Base-by-base conservation (phyloP, 441 rosid species). In the Pelargonium cotyledonis region DNA sequence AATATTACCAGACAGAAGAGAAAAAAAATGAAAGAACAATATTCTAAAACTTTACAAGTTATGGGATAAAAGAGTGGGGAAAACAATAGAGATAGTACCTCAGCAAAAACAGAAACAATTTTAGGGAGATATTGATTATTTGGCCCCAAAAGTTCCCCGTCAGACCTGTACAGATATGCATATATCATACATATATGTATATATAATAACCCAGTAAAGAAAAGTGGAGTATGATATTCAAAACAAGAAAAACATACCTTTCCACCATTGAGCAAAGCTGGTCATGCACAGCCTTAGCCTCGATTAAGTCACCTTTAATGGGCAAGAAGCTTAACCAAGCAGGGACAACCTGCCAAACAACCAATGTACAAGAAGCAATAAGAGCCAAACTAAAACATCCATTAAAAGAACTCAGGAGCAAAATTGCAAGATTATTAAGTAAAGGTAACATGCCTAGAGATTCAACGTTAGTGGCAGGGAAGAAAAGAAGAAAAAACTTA, bases 301-400 rank as follows among this genome's bases (percentile, higher is more conserved):
- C 99, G 74, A 92, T 90, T 73, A 90, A 80, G 77, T 95, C 99
- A 66, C 96, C 97, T 71, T 85, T 83, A 62, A 95, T 79, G 4
- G 99, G 99, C 82, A 95, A 84, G 82, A 98, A 92, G 81, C 89
- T 92, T 80, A 95, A 83, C 99, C 99, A 95, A 21, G 99, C 98
- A 47, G 97, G 99, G 67, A 95, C 80, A 72, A 95, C 90, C 99
- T 95, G 80, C 68, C 63, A 65, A 70, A 70, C 6, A 70, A 55
- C 9, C 61, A 18, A 55, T 3, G 19, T 55, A 4, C 61, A 55
- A 14, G 8, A 5, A 14, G 12, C 2, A 16, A 16, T 51, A 51
- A 51, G 58, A 47, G 53, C 60, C 60, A 53, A 53, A 53, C n/a
- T 40, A 38, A 31, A 51, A 15, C 23, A 21, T 38, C 66, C 58